Base-by-base conservation (phyloP, 495 filamentous ascomycete genomes). In the Penicillium herquei region DNA sequence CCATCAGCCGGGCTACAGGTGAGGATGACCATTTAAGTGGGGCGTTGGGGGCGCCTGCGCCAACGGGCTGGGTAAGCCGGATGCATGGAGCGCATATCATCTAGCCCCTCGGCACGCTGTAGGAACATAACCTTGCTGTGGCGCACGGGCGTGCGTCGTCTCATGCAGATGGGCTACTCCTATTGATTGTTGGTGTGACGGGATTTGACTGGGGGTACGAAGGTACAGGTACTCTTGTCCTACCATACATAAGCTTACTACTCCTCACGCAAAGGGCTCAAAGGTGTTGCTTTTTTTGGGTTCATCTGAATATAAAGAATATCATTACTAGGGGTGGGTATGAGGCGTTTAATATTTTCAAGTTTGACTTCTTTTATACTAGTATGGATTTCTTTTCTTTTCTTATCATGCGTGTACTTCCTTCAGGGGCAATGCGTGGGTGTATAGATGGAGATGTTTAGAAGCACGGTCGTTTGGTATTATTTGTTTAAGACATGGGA, bases 101-200 rank as follows among this genome's bases (percentile, higher is more conserved):
- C 56, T 51, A 21, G 46, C 30, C 14, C 14, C n/a, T 41, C 46
- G 33, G 39, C 39, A 41, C 14, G 39, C 14, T 51, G 50, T 47
- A 61, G 58, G 58, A 50, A 51, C 59, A 62, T 58, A 56, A 48
- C 57, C 57, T 59, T 59, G 51, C 39, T 42, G 37, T 13, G 17
- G 40, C 51, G 35, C 51, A 57, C 51, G 49, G 50, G 41, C 32
- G 41, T 35, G 42, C 9, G 7, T 17, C 44, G n/a, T 14, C 39
- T 41, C 21, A 30, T 46, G 43, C 18, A 32, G 18, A 21, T 14
- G 39, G 12, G 14, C 6, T 21, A 0, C 4, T 21, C 12, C 42
- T 49, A n/a, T 37, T 44, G 41, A 59, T 40, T 50, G 43, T 35
- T 49, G 30, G 16, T 33, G 40, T 41, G 21, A 26, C 4, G 21